Base-by-base conservation (phyloP, 768 basidiomycete genomes). In the Bullera alba region DNA sequence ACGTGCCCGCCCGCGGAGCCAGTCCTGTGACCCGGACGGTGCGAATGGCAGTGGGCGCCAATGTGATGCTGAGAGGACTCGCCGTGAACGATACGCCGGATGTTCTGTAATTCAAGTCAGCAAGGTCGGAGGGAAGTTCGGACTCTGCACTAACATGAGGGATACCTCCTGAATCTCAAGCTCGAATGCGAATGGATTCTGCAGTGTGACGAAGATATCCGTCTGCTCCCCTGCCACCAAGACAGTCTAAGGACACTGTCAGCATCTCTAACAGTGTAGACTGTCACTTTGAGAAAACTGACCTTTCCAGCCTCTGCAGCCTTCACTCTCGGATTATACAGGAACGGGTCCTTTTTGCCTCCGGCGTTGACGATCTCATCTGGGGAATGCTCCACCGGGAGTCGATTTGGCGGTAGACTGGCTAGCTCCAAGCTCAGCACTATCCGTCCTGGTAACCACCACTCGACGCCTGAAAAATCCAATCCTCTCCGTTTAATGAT, bases 121-220 rank as follows among this genome's bases (percentile, higher is more conserved):
- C 38, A 27, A 15, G 15, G 19, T 34, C 12, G 44, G 27, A 7
- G 46, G 39, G 17, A n/a, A n/a, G n/a, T n/a, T n/a, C n/a, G 26
- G 37, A 27, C 14, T n/a, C 19, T 42, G 14, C 19, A 46, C 73
- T 56, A 54, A 90, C 92, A 90, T 88, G 15, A 96, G 74, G 4
- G 81, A 80, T 30, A 97, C 69, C 58, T 81, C 83, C 51, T 87
- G 83, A 16, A 97, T 73, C 55, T 96, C 90, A 12, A 99, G 77
- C 54, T 92, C 88, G 70, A 97, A 93, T 3, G 87, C 80, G 70
- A 84, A 93, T 1, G 90, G 88, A 70, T 99, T 99, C 50, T 82
- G 81, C n/a, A 99, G 73, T 19, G 84, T 83, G 38, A 97, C 76
- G 6, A 83, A 78, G 58, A 96, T 79, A 60, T 97, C 91, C 26